A percentile compares a stretch with the other conserved stretches of the same genome.
phyloP scores from a whole-genome alignment of 495 filamentous ascomycete species.

The Stereocaulon alpinum region DNA sequence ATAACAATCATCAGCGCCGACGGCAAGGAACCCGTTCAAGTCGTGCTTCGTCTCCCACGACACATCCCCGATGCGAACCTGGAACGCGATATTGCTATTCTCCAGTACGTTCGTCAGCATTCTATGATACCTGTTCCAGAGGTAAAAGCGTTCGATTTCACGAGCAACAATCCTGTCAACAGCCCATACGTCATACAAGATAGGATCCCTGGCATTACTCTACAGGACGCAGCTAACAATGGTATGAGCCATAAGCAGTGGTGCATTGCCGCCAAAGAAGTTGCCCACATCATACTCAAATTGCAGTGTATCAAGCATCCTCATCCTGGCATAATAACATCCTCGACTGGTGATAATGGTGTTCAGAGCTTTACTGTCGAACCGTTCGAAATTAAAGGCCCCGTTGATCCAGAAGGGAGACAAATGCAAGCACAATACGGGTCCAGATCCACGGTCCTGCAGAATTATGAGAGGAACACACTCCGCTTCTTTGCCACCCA shows the following conservation, averaged over 20 bases:
- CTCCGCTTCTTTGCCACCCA: constrained; percentile 2
- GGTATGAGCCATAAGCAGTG: constrained; percentile 1
- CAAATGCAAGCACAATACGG: neutral
- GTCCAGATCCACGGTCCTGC: neutral
- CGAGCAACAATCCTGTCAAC: constrained; percentile 11
- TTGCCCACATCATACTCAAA: constrained; percentile 1
- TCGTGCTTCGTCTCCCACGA: neutral
- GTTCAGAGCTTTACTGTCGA: neutral
- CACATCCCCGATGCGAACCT: constrained; percentile 8
- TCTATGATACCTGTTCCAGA: constrained; percentile 40
- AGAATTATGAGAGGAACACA: constrained; percentile 1
- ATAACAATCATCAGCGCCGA: neutral
- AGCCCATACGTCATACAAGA: neutral
- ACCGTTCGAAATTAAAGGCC: constrained; percentile 4
- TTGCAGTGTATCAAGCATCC: neutral
- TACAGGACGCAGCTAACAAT: neutral
- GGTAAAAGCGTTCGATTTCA: constrained; percentile 37
- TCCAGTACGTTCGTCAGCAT: constrained; percentile 32
- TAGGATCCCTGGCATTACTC: neutral
- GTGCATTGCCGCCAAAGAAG: neutral
- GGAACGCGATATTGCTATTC: constrained; percentile 41
- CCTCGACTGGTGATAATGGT: neutral
- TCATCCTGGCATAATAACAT: neutral
- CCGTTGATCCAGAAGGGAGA: constrained; percentile 1
- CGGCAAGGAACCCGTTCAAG: neutral